These are phyloP conservation scores for Tulasnella sp. DNA, from an alignment of 768 basidiomycete genomes.

Conservation along the genomic window DNA sequence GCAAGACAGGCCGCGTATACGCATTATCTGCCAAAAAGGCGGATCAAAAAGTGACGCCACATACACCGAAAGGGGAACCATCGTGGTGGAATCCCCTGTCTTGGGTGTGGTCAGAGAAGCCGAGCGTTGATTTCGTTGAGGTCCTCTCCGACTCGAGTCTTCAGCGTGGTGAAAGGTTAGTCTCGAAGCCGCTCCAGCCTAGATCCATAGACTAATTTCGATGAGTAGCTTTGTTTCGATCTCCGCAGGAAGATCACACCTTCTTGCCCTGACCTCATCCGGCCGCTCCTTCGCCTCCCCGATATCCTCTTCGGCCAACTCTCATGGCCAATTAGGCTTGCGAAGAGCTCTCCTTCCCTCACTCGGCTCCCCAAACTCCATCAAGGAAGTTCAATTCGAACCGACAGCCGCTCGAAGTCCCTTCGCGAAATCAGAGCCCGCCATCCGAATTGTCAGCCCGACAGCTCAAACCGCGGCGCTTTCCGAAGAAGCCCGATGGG, in stretches of 20 bases:
- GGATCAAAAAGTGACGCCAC: conserved; percentile 35
- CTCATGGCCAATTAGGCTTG: conserved; percentile 73
- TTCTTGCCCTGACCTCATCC: conserved; percentile 31
- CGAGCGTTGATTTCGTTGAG: conserved; percentile 41
- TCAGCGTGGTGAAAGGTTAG: conserved; percentile 54
- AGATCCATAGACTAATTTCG: background rate
- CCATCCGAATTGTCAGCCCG: conserved; percentile 22
- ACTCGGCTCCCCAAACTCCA: conserved; percentile 6
- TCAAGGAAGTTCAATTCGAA: conserved; percentile 30
- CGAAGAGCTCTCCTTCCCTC: conserved; percentile 44
- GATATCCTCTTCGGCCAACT: conserved; percentile 60
- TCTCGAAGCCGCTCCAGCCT: background rate
- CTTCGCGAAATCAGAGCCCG: conserved; percentile 36
- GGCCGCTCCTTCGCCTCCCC: conserved; percentile 77
- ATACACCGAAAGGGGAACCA: conserved; percentile 25
- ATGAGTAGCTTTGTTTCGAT: conserved; percentile 54
- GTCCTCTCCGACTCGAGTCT: conserved; percentile 47
- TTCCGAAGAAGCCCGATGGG: conserved; percentile 21
- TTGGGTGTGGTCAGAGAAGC: conserved; percentile 46
- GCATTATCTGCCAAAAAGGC: conserved; percentile 43
- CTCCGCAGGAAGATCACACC: conserved; percentile 51
- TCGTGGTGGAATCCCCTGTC: conserved; percentile 48
- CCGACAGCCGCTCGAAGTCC: conserved; percentile 47
- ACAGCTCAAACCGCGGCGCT: conserved; percentile 14
- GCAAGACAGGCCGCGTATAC: conserved; percentile 64